Conservation (phyloP, 257 asterid genomes). For the Gentiana macrophylla region DNA sequence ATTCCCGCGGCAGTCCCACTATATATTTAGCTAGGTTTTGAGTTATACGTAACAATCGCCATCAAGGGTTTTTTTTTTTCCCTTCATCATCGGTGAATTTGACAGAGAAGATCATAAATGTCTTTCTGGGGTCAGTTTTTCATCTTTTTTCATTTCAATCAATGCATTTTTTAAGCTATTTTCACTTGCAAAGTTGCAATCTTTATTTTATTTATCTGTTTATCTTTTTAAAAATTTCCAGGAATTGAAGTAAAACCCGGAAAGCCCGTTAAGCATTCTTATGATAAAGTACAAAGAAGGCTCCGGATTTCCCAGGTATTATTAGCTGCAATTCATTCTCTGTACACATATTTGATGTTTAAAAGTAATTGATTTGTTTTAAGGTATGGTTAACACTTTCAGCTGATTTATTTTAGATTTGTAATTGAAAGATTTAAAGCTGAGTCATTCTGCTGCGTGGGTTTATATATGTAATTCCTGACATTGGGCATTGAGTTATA, state of each 20-base stretch:
- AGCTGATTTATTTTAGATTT: background rate
- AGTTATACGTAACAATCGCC: no score
- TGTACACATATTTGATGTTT: background rate
- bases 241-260: constrained; percentile 73
- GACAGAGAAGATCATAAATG: constrained; percentile 15
- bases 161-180: background rate
- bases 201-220: background rate
- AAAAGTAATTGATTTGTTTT: no score
- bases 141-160: background rate
- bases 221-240: constrained; percentile 12
- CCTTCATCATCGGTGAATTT: no score
- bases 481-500: no score
- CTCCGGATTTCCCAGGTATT: constrained; percentile 78
- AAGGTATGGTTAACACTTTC: no score
- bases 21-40: no score
- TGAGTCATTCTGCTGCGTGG: background rate
- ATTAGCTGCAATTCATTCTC: background rate
- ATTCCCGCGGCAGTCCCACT: no score
- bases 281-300: constrained; percentile 42
- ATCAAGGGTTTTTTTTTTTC: no score
- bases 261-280: constrained; percentile 48
- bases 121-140: constrained; percentile 55
- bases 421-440: background rate
- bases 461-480: no score
- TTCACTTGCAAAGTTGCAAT: background rate